Conservation (phyloP, 352 stramenopile genomes). For the Phytophthora boehmeriae region DNA sequence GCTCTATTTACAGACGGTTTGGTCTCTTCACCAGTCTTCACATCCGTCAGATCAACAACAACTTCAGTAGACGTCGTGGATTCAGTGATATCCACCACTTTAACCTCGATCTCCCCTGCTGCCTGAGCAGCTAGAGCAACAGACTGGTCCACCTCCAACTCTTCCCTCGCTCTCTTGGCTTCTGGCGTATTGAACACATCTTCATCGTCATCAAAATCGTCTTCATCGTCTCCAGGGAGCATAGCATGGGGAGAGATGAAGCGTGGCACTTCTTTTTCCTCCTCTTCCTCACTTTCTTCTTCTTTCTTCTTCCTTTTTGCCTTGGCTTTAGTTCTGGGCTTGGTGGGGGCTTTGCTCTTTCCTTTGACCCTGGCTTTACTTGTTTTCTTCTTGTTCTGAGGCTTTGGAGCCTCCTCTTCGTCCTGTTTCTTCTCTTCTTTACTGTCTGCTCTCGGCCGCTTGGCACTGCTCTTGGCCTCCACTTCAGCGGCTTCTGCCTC, state of each 20-base stretch:
- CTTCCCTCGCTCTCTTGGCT: slow-evolving; percentile 29
- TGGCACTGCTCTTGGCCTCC: slow-evolving; percentile 22
- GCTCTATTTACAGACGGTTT: slow-evolving; percentile 12
- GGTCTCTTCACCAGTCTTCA: background rate
- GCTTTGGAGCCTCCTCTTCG: slow-evolving; percentile 2
- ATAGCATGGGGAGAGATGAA: slow-evolving; percentile 44
- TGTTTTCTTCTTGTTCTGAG: slow-evolving; percentile 19
- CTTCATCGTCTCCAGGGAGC: slow-evolving; percentile 18
- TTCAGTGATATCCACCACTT: slow-evolving; percentile 5
- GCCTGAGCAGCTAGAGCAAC: slow-evolving; percentile 14
- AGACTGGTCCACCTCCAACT: slow-evolving; percentile 24
- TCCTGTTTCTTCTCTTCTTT: slow-evolving; percentile 19
- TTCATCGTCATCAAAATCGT: slow-evolving; percentile 26
- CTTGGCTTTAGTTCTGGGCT: slow-evolving; percentile 28
- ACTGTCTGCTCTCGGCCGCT: slow-evolving; percentile 14
- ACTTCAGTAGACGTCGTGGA: slow-evolving; percentile 2
- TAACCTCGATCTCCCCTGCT: slow-evolving; percentile 4
- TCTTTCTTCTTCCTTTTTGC: slow-evolving; percentile 14
- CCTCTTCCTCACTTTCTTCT: slow-evolving; percentile 11
- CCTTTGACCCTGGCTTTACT: slow-evolving; percentile 28
- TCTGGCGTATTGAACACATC: slow-evolving; percentile 38
- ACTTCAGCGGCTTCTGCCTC: slow-evolving; percentile 8
- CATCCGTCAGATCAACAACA: slow-evolving; percentile 31
- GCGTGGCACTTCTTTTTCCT: slow-evolving; percentile 22
- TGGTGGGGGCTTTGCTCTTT: slow-evolving; percentile 9